These are phyloP conservation scores for Starmerella sp. DNA, from an alignment of 805 yeast species.

Conservation along the genomic window DNA sequence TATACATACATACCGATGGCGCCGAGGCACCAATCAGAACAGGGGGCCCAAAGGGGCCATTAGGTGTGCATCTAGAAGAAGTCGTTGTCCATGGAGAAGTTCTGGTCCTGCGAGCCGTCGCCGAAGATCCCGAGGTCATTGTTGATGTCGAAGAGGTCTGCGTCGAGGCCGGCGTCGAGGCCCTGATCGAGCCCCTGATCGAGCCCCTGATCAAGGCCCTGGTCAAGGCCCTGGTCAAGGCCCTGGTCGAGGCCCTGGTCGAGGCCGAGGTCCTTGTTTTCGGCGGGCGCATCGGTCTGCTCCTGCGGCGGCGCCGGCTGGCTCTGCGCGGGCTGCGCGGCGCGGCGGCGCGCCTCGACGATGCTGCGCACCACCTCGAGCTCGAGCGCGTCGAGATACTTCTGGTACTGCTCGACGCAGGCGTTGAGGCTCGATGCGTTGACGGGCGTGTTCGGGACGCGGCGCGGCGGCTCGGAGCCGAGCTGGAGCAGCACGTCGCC, in stretches of 20 bases:
- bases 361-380: slow-evolving; percentile 11
- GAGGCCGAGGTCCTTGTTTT: not conserved
- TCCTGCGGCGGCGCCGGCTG: not conserved
- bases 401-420: slow-evolving; percentile 8
- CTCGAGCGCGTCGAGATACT: slow-evolving; percentile 31
- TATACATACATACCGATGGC: not conserved
- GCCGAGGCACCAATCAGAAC: too few species aligned
- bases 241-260: not conserved
- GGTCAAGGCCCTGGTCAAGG: not conserved
- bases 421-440: slow-evolving; percentile 17
- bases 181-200: not conserved
- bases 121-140: slow-evolving; percentile 5
- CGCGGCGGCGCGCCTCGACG: not conserved
- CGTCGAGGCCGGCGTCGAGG: slow-evolving; percentile 7
- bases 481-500: slow-evolving; percentile 23
- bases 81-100: slow-evolving; percentile 10
- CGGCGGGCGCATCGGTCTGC: not conserved
- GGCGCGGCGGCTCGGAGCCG: slow-evolving; percentile 21
- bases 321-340: not conserved
- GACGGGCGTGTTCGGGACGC: slow-evolving; percentile 21
- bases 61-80: slow-evolving; percentile 1
- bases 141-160: slow-evolving; percentile 5
- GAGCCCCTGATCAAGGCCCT: not conserved
- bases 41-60: too few species aligned
- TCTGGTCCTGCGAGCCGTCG: not conserved